Base-by-base conservation (phyloP, 345 rosid species). In the Eucalyptus grandis region DNA sequence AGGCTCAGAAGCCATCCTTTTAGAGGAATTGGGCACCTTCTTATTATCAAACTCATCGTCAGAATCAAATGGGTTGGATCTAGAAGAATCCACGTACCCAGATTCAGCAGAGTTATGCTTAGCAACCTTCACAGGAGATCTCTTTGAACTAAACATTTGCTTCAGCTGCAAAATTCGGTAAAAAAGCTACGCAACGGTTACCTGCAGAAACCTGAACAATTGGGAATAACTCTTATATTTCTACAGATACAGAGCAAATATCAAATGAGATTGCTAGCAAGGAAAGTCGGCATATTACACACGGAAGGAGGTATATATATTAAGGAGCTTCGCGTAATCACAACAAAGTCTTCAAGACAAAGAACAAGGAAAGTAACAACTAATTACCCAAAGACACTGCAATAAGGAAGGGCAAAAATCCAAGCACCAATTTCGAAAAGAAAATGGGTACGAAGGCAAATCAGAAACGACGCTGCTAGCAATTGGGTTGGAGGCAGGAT, bases 61-160 rank as follows among this genome's bases (percentile, higher is more conserved):
- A 56, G 98, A 97, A 93, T 94, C 98, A 88, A 97, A 98, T 3
- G 98, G 99, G 94, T 97, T 97, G 11, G 96, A 86, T 37, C 87
- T 88, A 50, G 96, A 92, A 90, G 88, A 81, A 27, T 77, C 83
- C 69, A 95, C 90, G 86, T 88, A 49, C 81, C 90, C 92, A 16
- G 93, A 94, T 90, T 92, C 96, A 89, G 88, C 94, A 5, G 93
- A 90, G 93, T 91, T 93, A 86, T 95, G 96, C 91, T 94, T 95
- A 10, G 90, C 87, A 89, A 88, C 92, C 92, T 93, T 96, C 31
- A 96, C 30, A 5, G 97, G 97, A 49, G 98, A 95, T 92, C 93
- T 97, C 91, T 88, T 96, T 56, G 91, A 92, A 89, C 95, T 95
- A 90, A 93, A 95, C 99, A 97, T 97, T 88, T 88, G 80, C 85